Conservation (phyloP, 2,329 filamentous ascomycete genomes). For the Colletotrichum sp. region DNA sequence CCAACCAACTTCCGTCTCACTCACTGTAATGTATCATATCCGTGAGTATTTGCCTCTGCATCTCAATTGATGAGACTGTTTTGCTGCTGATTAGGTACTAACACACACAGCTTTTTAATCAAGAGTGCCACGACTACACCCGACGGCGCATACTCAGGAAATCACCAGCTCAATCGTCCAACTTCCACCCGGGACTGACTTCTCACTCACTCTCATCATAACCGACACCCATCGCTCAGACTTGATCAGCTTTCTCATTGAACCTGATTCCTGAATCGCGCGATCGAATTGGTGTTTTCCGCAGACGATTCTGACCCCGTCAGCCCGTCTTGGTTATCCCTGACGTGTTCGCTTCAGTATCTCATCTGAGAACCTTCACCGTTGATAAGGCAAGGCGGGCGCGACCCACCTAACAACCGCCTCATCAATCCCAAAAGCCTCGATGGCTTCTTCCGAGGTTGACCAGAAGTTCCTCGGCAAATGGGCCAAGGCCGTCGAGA, state of each 20-base stretch:
- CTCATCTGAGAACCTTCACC: neutral
- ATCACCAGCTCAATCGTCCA: neutral
- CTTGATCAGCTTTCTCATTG: neutral
- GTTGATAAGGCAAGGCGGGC: neutral
- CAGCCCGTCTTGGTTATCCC: neutral
- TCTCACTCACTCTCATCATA: neutral
- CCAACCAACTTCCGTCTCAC: neutral
- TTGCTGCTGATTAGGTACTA: neutral
- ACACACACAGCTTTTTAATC: neutral
- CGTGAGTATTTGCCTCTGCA: neutral
- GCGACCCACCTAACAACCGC: neutral
- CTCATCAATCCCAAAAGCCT: conserved; percentile 13
- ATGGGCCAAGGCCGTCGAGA: conserved; percentile 80
- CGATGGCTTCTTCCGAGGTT: conserved; percentile 95
- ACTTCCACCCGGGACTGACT: neutral
- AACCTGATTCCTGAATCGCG: neutral
- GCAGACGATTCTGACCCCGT: neutral
- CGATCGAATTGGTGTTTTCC: neutral
- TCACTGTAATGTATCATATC: conserved; percentile 12
- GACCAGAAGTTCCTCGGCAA: conserved; percentile 96
- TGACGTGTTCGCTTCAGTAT: neutral
- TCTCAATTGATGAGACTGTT: neutral
- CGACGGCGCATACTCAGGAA: neutral
- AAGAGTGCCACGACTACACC: neutral
- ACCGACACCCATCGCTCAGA: neutral